Evolutionary conservation across 345 rosid genomes (phyloP).

Genomic region (Dovyalis caffra): DNA sequence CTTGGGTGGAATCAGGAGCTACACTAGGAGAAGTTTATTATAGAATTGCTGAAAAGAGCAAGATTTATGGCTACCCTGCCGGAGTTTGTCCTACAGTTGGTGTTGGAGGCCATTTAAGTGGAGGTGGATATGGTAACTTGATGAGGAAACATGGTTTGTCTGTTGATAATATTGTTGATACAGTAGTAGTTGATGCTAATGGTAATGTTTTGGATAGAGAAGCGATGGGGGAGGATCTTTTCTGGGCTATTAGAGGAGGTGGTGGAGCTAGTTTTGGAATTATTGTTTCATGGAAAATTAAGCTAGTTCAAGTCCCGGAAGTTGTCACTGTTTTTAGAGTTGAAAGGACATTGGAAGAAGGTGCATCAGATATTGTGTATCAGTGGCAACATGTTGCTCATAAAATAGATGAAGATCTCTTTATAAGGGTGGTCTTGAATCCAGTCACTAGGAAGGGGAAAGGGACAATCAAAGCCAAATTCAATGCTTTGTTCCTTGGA

Average conservation of each 20-base stretch:
- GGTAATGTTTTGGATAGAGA: conserved; percentile 2
- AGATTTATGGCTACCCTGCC: not conserved
- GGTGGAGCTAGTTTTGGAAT: conserved; percentile 15
- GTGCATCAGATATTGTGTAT: conserved; percentile 9
- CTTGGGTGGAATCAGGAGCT: conserved; percentile 10
- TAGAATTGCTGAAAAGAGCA: conserved; percentile 14
- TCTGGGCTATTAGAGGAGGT: conserved; percentile 10
- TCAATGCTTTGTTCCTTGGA: conserved; percentile 9
- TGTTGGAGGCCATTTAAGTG: conserved; percentile 13
- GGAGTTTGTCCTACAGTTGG: conserved; percentile 17
- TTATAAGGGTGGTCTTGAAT: conserved; percentile 6
- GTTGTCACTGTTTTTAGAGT: conserved; percentile 6
- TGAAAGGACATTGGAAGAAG: conserved; percentile 8
- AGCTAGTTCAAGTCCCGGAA: not conserved
- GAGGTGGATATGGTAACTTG: conserved; percentile 14
- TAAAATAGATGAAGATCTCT: conserved; percentile 6
- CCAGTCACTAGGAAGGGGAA: not conserved
- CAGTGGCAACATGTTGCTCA: conserved; percentile 10
- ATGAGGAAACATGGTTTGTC: conserved; percentile 13
- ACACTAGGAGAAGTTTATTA: conserved; percentile 7
- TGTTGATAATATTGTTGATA: conserved; percentile 9
- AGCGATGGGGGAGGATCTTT: conserved; percentile 9
- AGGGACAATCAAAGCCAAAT: conserved; percentile 1
- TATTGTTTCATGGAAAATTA: conserved; percentile 7
- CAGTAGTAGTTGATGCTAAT: not conserved